phyloP scores from a whole-genome alignment of 495 filamentous ascomycete species.

The Penicillium nucicola region DNA sequence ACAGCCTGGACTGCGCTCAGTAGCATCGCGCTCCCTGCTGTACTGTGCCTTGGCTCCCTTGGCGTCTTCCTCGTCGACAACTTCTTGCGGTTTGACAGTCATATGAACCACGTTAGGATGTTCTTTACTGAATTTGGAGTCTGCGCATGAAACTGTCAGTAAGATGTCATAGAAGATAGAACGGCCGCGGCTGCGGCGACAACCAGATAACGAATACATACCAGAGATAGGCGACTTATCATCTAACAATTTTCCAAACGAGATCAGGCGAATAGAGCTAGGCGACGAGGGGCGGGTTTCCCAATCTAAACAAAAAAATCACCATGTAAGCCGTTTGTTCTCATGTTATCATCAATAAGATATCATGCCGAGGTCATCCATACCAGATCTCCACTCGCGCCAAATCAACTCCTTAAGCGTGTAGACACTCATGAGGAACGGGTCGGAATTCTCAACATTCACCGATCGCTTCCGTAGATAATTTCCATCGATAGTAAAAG shows the following conservation, averaged over 20 bases:
- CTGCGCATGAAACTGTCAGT: conserved; percentile 36
- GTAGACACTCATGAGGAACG: conserved; percentile 84
- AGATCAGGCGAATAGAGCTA: conserved; percentile 81
- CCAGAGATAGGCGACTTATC: conserved; percentile 79
- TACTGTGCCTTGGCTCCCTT: conserved; percentile 67
- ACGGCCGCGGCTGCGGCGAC: background rate
- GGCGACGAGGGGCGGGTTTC: conserved; percentile 78
- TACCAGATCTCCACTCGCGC: conserved; percentile 79
- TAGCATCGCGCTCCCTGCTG: conserved; percentile 54
- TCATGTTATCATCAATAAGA: background rate
- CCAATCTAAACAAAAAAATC: conserved; percentile 62
- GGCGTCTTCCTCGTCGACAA: conserved; percentile 84
- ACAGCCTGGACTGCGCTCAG: conserved; percentile 64
- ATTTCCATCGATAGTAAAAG: conserved; percentile 81
- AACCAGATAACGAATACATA: conserved; percentile 28
- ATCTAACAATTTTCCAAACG: conserved; percentile 82
- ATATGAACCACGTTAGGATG: conserved; percentile 85
- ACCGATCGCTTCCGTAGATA: conserved; percentile 79
- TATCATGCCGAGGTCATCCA: conserved; percentile 7
- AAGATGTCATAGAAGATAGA: no score
- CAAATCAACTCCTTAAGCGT: conserved; percentile 89
- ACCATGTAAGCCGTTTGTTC: background rate
- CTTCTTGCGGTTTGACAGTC: conserved; percentile 85
- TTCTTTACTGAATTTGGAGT: conserved; percentile 72
- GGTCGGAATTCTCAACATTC: conserved; percentile 71